phyloP scores from a whole-genome alignment of 129 eudicot genomes.

The Centella asiatica region DNA sequence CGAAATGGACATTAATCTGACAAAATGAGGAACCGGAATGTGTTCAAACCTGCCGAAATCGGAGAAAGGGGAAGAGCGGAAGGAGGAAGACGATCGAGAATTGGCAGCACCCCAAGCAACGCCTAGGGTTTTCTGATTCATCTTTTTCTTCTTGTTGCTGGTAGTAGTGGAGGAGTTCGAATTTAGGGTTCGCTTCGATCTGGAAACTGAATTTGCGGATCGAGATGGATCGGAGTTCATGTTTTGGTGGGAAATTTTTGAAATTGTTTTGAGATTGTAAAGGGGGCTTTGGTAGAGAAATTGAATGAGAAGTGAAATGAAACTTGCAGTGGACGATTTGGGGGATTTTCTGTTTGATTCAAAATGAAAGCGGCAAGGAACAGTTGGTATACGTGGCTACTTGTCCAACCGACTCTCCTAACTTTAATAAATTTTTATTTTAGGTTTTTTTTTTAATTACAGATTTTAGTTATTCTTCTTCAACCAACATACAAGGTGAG shows the following conservation, averaged over 20 bases:
- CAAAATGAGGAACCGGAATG: too few species aligned
- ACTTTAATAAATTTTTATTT: too few species aligned
- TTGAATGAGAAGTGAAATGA: neutral
- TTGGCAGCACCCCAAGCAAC: slow-evolving; percentile 80
- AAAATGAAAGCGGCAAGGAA: slow-evolving; percentile 8
- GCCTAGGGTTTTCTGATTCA: slow-evolving; percentile 87
- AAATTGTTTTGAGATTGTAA: neutral
- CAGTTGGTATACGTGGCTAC: too few species aligned
- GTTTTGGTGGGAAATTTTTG: slow-evolving; percentile 8
- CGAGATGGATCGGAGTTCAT: slow-evolving; percentile 48
- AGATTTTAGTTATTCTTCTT: too few species aligned
- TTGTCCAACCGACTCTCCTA: too few species aligned
- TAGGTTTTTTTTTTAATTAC: too few species aligned
- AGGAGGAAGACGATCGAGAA: slow-evolving; percentile 56
- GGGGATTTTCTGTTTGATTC: neutral
- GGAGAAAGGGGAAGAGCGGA: slow-evolving; percentile 66
- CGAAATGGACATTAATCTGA: neutral
- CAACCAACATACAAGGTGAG: too few species aligned
- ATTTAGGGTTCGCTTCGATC: slow-evolving; percentile 54
- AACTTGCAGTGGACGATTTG: too few species aligned
- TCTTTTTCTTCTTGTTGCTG: slow-evolving; percentile 32
- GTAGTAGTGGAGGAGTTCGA: slow-evolving; percentile 29
- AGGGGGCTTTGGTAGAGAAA: neutral
- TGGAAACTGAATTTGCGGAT: slow-evolving; percentile 31
- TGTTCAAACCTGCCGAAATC: slow-evolving; percentile 64